These are phyloP conservation scores for Fagopyrum esculentum DNA, from an alignment of 148 eudicot species.

Conservation along the genomic window DNA sequence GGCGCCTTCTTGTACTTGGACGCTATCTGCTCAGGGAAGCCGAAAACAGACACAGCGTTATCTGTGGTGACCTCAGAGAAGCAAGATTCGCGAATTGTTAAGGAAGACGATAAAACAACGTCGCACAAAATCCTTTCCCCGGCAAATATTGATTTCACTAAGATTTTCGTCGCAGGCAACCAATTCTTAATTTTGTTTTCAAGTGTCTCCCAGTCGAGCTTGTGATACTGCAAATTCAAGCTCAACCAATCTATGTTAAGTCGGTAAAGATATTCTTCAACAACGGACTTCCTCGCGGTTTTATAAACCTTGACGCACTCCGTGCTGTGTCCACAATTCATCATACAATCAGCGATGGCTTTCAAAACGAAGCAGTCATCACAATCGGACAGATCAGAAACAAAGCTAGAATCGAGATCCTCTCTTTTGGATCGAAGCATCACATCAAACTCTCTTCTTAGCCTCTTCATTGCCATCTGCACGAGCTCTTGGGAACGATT, in stretches of 20 bases:
- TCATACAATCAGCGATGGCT: conserved; percentile 64
- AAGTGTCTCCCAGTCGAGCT: conserved; percentile 47
- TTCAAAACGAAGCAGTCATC: conserved; percentile 30
- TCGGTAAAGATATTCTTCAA: conserved; percentile 38
- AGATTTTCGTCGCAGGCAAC: conserved; percentile 29
- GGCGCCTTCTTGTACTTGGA: conserved; percentile 63
- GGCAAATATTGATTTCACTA: conserved; percentile 39
- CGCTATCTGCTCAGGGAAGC: conserved; percentile 49
- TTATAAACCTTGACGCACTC: conserved; percentile 63
- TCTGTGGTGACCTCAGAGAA: conserved; percentile 56
- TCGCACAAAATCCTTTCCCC: conserved; percentile 63
- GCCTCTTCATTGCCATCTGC: conserved; percentile 51
- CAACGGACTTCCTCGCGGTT: conserved; percentile 32
- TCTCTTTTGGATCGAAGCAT: conserved; percentile 40
- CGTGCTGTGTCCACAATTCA: conserved; percentile 51
- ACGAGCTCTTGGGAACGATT: conserved; percentile 41
- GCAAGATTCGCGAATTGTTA: conserved; percentile 40
- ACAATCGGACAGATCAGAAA: not conserved
- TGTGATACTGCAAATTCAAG: conserved; percentile 29
- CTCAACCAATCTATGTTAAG: conserved; percentile 35
- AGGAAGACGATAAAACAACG: conserved; percentile 42
- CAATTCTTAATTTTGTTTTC: conserved; percentile 50
- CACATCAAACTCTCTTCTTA: conserved; percentile 46
- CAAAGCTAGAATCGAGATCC: conserved; percentile 14
- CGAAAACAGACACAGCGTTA: conserved; percentile 33